Evolutionary conservation across 1,139 yeast genomes (phyloP).

Genomic region (Taphrina deformans): DNA sequence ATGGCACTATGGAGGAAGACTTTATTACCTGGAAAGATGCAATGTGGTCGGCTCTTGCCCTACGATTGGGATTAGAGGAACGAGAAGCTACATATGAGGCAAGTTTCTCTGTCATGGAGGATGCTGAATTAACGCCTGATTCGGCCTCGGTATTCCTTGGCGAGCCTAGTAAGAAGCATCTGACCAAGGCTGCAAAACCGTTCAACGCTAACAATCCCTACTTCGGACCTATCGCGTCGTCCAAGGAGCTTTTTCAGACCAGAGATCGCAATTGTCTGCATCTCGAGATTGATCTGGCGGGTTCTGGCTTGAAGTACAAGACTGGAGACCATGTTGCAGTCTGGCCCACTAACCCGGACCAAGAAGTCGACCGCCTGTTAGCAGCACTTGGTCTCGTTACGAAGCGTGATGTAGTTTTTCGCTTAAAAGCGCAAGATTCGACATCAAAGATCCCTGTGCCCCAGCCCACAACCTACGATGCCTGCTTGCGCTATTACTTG

Average conservation of each 20-base stretch:
- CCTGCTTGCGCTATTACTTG: constrained; percentile 80
- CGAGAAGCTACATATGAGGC: constrained; percentile 71
- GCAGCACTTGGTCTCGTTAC: constrained; percentile 61
- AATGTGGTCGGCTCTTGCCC: constrained; percentile 45
- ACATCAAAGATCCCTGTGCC: constrained; percentile 80
- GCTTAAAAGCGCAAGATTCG: constrained; percentile 70
- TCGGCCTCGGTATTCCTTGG: constrained; percentile 64
- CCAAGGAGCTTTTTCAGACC: constrained; percentile 71
- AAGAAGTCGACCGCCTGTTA: constrained; percentile 65
- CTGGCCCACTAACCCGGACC: constrained; percentile 88
- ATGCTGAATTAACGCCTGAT: constrained; percentile 42
- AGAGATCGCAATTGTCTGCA: constrained; percentile 79
- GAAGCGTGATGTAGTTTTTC: constrained; percentile 59
- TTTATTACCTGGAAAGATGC: constrained; percentile 88
- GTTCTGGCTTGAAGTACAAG: constrained; percentile 73
- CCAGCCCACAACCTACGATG: constrained; percentile 84
- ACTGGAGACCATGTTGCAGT: constrained; percentile 96
- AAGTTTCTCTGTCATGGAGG: constrained; percentile 53
- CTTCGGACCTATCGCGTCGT: constrained; percentile 62
- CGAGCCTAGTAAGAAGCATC: constrained; percentile 73
- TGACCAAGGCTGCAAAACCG: constrained; percentile 65
- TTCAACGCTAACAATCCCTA: constrained; percentile 82
- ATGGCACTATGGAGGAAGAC: constrained; percentile 93
- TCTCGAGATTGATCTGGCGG: constrained; percentile 78
- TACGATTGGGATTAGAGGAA: constrained; percentile 62